phyloP scores from a whole-genome alignment of 352 stramenopile genomes.

The Phytophthora sp. region DNA sequence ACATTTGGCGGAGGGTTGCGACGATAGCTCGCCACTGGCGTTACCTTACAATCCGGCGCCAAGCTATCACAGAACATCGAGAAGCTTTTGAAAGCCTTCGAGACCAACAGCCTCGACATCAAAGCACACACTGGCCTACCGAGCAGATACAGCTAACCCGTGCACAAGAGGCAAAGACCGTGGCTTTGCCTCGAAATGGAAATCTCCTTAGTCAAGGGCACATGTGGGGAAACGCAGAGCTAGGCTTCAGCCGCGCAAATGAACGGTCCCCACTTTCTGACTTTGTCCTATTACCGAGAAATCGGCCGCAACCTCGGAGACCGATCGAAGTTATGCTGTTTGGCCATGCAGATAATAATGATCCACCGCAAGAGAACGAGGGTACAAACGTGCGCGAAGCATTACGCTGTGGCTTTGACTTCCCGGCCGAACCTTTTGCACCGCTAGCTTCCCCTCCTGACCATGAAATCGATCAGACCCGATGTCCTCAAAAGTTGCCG shows the following conservation, averaged over 20 bases:
- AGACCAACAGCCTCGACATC: conserved; percentile 1
- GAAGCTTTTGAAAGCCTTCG: not conserved
- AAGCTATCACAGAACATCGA: conserved; percentile 1
- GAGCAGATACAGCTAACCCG: not conserved
- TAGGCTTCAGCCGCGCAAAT: conserved; percentile 5
- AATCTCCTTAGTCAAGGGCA: not conserved
- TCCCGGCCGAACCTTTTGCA: conserved; percentile 18
- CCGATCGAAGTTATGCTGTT: conserved; percentile 38
- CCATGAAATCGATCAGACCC: not conserved
- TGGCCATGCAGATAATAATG: conserved; percentile 1
- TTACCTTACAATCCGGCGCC: conserved; percentile 25
- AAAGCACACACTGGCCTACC: conserved; percentile 5
- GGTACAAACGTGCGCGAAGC: conserved; percentile 9
- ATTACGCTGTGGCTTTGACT: conserved; percentile 38
- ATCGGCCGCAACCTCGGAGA: conserved; percentile 41
- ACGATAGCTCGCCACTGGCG: conserved; percentile 43
- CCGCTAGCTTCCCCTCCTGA: conserved; percentile 1
- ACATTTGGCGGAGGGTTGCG: conserved; percentile 36
- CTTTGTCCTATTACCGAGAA: conserved; percentile 45
- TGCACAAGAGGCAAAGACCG: not conserved
- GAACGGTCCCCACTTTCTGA: conserved; percentile 29
- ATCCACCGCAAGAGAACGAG: not conserved
- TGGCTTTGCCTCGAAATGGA: not conserved
- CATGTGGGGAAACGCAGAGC: not conserved
- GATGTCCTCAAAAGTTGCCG: not conserved